Evolutionary conservation across 2,329 filamentous ascomycete species (phyloP).

Genomic region (Akanthomyces lecanii): DNA sequence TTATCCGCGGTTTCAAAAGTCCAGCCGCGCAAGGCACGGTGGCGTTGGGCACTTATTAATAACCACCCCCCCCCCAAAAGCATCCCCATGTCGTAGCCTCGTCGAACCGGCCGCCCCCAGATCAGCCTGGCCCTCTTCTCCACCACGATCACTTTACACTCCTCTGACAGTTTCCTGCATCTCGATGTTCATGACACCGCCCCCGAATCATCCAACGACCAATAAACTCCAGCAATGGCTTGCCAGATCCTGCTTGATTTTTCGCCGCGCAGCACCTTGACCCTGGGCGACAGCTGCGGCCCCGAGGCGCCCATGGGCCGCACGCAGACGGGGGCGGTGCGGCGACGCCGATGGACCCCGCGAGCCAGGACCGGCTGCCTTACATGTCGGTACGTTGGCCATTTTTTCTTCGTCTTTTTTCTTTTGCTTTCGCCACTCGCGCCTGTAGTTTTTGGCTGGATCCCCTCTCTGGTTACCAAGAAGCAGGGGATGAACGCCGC

Average conservation of each 20-base stretch:
- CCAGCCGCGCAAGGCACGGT: neutral
- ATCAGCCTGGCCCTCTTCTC: neutral
- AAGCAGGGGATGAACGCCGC: no score
- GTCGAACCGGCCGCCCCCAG: neutral
- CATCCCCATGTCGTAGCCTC: neutral
- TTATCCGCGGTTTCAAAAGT: neutral
- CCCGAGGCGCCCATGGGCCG: slow-evolving; percentile 1
- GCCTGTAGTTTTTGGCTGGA: no score
- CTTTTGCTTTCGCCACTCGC: no score
- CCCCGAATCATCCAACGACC: neutral
- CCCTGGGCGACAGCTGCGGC: neutral
- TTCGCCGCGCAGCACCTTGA: neutral
- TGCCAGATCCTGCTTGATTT: slow-evolving; percentile 7
- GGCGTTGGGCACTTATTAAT: neutral
- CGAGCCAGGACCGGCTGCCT: neutral
- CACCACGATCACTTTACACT: neutral
- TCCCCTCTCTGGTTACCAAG: no score
- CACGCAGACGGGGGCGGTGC: neutral
- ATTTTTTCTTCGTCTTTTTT: neutral
- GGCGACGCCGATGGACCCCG: neutral
- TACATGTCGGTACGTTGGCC: neutral
- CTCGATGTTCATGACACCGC: neutral
- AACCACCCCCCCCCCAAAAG: no score
- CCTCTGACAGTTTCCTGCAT: neutral
- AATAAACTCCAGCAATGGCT: neutral